Percentiles rank a stretch among this genome's conserved stretches.
These are phyloP conservation scores for Silene noctiflora DNA, from an alignment of 179 eudicot species.

Conservation along the genomic window DNA sequence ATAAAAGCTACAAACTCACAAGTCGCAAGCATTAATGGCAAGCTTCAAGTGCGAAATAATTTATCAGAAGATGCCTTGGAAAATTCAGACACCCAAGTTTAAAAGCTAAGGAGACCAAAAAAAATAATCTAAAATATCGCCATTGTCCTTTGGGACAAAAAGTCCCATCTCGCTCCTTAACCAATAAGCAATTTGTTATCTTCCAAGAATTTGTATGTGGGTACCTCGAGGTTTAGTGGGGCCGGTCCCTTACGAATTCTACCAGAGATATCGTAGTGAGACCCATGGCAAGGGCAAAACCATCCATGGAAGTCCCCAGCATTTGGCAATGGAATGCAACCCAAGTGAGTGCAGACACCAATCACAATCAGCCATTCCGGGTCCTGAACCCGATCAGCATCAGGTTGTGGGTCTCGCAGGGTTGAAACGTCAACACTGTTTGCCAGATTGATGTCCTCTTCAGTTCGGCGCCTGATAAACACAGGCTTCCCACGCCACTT, in stretches of 20 bases:
- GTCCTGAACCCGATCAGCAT: slow-evolving; percentile 54
- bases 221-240: slow-evolving; percentile 76
- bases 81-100: slow-evolving; percentile 23
- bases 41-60: slow-evolving; percentile 23
- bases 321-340: slow-evolving; percentile 68
- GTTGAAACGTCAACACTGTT: slow-evolving; percentile 51
- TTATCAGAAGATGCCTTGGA: slow-evolving; percentile 24
- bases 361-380: slow-evolving; percentile 74
- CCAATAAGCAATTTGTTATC: slow-evolving; percentile 62
- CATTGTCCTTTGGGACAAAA: slow-evolving; percentile 14
- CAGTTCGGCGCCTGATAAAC: slow-evolving; percentile 60
- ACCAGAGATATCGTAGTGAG: slow-evolving; percentile 74
- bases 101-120: slow-evolving; percentile 15
- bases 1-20: slow-evolving; percentile 22
- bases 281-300: slow-evolving; percentile 81
- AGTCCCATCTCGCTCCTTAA: slow-evolving; percentile 20
- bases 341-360: slow-evolving; percentile 70
- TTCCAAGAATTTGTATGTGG: slow-evolving; percentile 66
- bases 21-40: slow-evolving; percentile 25
- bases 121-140: slow-evolving; percentile 17
- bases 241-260: slow-evolving; percentile 78
- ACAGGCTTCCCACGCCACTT: slow-evolving; percentile 89
- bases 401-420: slow-evolving; percentile 70
- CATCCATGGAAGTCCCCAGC: slow-evolving; percentile 69
- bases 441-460: slow-evolving; percentile 59